Evolutionary conservation across 1,284 basidiomycete genomes (phyloP), one percentile per base, ranked within the genome.

Genomic region (Cutaneotrichosporon sp.): DNA sequence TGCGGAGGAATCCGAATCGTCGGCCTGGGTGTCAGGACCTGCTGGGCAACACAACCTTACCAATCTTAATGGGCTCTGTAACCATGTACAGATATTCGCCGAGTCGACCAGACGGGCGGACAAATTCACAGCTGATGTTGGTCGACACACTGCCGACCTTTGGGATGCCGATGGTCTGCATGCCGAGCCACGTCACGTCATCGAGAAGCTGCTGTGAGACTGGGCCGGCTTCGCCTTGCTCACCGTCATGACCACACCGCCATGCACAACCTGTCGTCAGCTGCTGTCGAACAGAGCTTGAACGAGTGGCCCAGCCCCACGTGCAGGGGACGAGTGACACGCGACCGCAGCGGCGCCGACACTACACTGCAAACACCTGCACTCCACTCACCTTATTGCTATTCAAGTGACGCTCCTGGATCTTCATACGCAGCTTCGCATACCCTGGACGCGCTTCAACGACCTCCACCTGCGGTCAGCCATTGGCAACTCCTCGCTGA

Each of bases 81-180:
- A 47, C 52, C 34, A 41, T 42, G 38, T 38, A 38, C 16, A 57
- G 39, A 14, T 54, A 39, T 17, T 57, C 49, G 10, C 55, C 55
- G 6, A 48, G 32, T 2, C 20, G 19, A 20, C 51, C 55, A 19
- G 44, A 47, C 3, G 55, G 55, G n/a, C 55, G 51, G 27, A 53
- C 41, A 51, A 57, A 57, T 39, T 57, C 55, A 45, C 26, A 22
- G 24, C 35, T 42, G 39, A 57, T 53, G 49, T 57, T 57, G 19
- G 48, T 48, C 27, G 26, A 38, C 8, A 54, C 55, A 2, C 49
- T 48, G 26, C 38, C 24, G 25, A 37, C 22, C 24, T 38, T 35
- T 9, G 51, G 51, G 7, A 29, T 7, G 29, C 51, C 55, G 34
- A 57, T 51, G 5, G 55, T 54, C 17, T 22, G 19, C 34, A 51